Evolutionary conservation across 2,329 filamentous ascomycete species (phyloP), one percentile per base, ranked within the genome.

Genomic region (Aspergillus carbonarius): DNA sequence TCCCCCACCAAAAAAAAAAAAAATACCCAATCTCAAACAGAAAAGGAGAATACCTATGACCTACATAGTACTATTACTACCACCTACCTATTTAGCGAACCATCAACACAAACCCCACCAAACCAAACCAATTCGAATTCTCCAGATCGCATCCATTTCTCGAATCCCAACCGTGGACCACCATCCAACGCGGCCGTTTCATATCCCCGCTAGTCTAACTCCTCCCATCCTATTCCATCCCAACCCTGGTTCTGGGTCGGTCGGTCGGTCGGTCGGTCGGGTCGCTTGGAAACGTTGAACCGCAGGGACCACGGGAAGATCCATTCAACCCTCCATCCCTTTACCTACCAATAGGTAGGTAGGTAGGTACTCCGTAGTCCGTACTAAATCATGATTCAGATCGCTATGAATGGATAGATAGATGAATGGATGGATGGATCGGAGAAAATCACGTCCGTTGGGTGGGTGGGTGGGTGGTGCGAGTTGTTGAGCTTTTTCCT

Each of bases 131-230:
- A 17, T 17, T 40, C 37, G 10, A 18, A 10, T 40, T 40, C 37
- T 40, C 37, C 37, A 40, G 37, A 40, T 40, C n/a, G n/a, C n/a
- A n/a, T 40, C 17, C n/a, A 40, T 18, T 18, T 17, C n/a, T 18
- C 47, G n/a, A 30, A 49, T 52, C 27, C 20, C n/a, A 54, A 39
- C 57, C 55, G 37, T 39, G 54, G 48, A n/a, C 35, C 10, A n/a
- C 23, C 34, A 27, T 13, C 46, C 18, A 23, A 39, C 50, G 56
- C 58, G 60, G 58, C 56, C 58, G 62, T 64, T 63, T 63, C 62
- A 61, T 18, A 58, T 63, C 50, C 35, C 54, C 54, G 12, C 55
- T 49, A 54, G 55, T 54, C 23, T 23, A 23, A 3, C 23, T 5
- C 23, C 23, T 3, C 5, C 23, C n/a, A n/a, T n/a, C 23, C 23